Evolutionary conservation across 345 rosid species (phyloP).

Genomic region (Toxicodendron radicans): DNA sequence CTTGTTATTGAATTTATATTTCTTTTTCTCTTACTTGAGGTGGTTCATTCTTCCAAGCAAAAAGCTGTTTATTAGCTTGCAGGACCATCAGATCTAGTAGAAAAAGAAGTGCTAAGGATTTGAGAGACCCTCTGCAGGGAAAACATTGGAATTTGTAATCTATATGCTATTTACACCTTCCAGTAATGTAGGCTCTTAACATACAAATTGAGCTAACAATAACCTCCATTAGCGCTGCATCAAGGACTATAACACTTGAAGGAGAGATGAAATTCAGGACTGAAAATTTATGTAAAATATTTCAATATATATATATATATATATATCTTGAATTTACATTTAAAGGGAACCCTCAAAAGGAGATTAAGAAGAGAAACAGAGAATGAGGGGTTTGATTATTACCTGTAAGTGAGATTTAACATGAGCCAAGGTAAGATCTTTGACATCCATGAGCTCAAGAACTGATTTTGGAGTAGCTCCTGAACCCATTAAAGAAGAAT

Average conservation of each 20-base stretch:
- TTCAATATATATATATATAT: background rate
- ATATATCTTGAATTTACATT: background rate
- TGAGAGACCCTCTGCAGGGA: constrained; percentile 46
- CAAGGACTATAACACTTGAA: constrained; percentile 23
- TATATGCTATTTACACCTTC: constrained; percentile 28
- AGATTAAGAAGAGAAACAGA: background rate
- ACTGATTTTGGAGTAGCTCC: constrained; percentile 99
- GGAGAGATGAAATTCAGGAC: constrained; percentile 20
- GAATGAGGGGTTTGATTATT: constrained; percentile 21
- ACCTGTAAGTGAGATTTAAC: constrained; percentile 99
- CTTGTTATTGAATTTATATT: constrained; percentile 31
- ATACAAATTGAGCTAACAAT: constrained; percentile 25
- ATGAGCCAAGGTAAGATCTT: constrained; percentile 98
- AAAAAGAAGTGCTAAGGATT: constrained; percentile 44
- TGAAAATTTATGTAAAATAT: background rate
- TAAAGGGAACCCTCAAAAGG: background rate
- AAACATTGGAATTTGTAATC: constrained; percentile 54
- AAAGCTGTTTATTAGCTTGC: constrained; percentile 59
- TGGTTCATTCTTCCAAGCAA: constrained; percentile 74
- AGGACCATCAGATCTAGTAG: constrained; percentile 82
- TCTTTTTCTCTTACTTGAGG: constrained; percentile 36
- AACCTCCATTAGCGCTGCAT: constrained; percentile 18
- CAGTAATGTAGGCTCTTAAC: constrained; percentile 32
- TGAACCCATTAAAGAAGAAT: constrained; percentile 24
- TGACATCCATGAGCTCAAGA: constrained; percentile 98